Conservation (phyloP, 305 asterid genomes). For the Fraxinus platypoda region DNA sequence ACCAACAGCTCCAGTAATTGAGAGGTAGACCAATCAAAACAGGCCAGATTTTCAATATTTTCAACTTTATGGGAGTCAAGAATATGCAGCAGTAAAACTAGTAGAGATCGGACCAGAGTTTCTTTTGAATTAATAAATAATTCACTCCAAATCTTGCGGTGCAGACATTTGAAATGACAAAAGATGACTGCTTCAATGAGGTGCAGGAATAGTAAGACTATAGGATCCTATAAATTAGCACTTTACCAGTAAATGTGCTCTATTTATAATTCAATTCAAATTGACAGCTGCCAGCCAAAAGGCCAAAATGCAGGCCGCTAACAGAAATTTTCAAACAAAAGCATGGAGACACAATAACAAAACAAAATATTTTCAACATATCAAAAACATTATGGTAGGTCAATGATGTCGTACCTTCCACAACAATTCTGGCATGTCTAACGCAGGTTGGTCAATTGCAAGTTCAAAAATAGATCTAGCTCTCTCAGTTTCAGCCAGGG, state of each 20-base stretch:
- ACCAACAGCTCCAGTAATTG: neutral
- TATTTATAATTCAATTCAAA: neutral
- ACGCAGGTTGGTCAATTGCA: constrained; percentile 89
- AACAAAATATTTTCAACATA: neutral
- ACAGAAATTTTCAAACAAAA: neutral
- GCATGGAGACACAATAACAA: neutral
- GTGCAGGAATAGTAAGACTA: neutral
- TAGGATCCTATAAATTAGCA: neutral
- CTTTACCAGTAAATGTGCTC: neutral
- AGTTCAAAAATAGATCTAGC: constrained; percentile 83
- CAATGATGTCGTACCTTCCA: constrained; percentile 65
- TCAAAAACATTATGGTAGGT: neutral
- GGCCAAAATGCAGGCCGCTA: neutral
- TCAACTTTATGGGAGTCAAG: neutral
- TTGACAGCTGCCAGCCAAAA: neutral
- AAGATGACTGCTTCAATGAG: neutral
- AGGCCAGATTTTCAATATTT: neutral
- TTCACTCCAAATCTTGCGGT: neutral
- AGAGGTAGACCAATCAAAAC: constrained; percentile 15
- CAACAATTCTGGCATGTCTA: constrained; percentile 92
- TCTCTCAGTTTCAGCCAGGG: constrained; percentile 74
- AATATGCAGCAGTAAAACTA: neutral
- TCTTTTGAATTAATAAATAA: neutral
- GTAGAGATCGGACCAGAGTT: neutral
- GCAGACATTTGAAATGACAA: neutral